Percentiles rank a stretch among this genome's conserved stretches.
Conservation (phyloP, 306 rosid genomes). For the Casuarina glauca region DNA sequence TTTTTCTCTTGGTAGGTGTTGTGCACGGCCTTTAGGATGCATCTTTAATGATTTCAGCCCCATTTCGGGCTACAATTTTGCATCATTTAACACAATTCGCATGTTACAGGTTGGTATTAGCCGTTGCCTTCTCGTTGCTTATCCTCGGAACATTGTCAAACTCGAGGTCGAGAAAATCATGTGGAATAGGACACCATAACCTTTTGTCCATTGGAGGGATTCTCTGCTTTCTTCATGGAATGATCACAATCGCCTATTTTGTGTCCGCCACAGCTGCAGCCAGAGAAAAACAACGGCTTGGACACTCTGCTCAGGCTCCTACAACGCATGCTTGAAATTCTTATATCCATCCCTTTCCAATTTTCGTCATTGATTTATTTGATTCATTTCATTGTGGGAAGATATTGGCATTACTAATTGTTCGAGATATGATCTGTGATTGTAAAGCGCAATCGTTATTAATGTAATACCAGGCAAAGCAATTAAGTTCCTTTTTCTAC, state of each 20-base stretch:
- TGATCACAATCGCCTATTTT: conserved; percentile 53
- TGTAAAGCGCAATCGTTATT: too few species aligned
- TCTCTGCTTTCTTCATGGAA: conserved; percentile 72
- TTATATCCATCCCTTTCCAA: not conserved
- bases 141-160: conserved; percentile 58
- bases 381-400: not conserved
- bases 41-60: too few species aligned
- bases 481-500: too few species aligned
- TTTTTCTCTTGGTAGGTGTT: conserved; percentile 59
- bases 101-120: conserved; percentile 52
- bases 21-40: too few species aligned
- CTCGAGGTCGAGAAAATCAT: conserved; percentile 60
- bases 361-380: not conserved
- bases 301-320: not conserved
- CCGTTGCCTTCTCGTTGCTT: conserved; percentile 50
- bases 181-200: conserved; percentile 58
- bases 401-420: not conserved
- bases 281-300: conserved; percentile 36
- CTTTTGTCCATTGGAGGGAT: conserved; percentile 74
- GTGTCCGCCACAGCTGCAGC: conserved; percentile 46
- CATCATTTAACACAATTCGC: too few species aligned
- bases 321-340: not conserved
- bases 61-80: too few species aligned
- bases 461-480: too few species aligned
- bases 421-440: too few species aligned